Base-by-base conservation (phyloP, 768 basidiomycete genomes). In the Rhodotorula toruloides region DNA sequence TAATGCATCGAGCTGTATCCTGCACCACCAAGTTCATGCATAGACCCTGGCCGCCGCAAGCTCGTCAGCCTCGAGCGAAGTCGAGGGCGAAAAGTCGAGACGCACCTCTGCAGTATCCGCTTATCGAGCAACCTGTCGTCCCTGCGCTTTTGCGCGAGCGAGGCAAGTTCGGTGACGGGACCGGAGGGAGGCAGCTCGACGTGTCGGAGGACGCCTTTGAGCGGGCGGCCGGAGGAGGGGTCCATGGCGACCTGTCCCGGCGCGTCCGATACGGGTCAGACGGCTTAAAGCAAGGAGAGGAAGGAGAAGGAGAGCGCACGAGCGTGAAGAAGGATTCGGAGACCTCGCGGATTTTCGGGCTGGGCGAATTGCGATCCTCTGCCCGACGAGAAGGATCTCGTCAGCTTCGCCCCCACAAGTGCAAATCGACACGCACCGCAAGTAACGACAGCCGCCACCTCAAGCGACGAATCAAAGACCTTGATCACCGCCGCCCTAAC, bases 241-340 rank as follows among this genome's bases (percentile, higher is more conserved):
- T 71, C 70, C 59, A 71, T 56, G 10, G 70, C 70, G 59, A 71
- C 68, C 68, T 70, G 61, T n/a, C n/a, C n/a, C n/a, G n/a, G n/a
- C n/a, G n/a, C n/a, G n/a, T n/a, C n/a, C n/a, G n/a, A n/a, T n/a
- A n/a, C 36, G 31, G 16, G 29, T 11, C 1, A 42, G 53, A 10
- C 16, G 22, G 22, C 22, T 25, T 6, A 36, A 22, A 9, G 31
- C 16, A 21, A 6, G 31, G 13, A 17, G 37, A 31, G 37, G 31
- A 25, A 19, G 42, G 37, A n/a, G 44, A 29, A 25, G 12, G 32
- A 47, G 39, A 27, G 27, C 67, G 29, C 25, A 65, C 70, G 49
- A 71, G 54, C 6, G 65, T 64, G 55, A 71, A 64, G 55, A 71
- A 67, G 3, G 59, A 52, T 31, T 71, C 62, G 7, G 59, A 61